phyloP scores from a whole-genome alignment of 768 basidiomycete species.

The Exsudoporus frostii region DNA sequence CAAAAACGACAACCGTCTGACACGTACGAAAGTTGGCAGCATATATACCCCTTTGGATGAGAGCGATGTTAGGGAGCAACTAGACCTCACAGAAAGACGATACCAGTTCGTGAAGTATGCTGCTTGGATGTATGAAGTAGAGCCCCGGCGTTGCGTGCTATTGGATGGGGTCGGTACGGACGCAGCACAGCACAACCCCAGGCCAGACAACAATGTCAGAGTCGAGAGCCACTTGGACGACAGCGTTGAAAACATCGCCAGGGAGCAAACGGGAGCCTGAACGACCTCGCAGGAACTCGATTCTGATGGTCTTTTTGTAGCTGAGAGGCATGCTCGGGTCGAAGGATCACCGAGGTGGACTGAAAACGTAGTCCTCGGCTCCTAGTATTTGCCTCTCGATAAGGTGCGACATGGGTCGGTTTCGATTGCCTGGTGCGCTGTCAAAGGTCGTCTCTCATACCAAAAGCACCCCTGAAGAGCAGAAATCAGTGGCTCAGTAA shows the following conservation, averaged over 20 bases:
- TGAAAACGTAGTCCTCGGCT: constrained; percentile 13
- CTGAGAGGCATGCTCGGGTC: not conserved
- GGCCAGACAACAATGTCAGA: constrained; percentile 7
- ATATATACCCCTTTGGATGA: constrained; percentile 49
- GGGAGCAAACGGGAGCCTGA: not conserved
- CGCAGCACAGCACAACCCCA: constrained; percentile 11
- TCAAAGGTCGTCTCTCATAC: constrained; percentile 1
- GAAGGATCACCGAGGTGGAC: constrained; percentile 6
- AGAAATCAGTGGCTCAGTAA: constrained; percentile 3
- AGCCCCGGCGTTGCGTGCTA: constrained; percentile 8
- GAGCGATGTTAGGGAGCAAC: not conserved
- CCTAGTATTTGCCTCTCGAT: constrained; percentile 8
- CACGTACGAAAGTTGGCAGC: constrained; percentile 58
- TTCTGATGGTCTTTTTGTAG: constrained; percentile 15
- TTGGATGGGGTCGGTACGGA: constrained; percentile 10
- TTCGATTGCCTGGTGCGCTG: constrained; percentile 3
- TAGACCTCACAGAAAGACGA: not conserved
- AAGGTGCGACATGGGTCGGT: constrained; percentile 15
- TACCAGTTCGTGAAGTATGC: constrained; percentile 39
- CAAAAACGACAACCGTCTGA: not conserved
- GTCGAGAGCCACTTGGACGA: not conserved
- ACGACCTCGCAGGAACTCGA: not conserved
- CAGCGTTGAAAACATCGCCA: not conserved
- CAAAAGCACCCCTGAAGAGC: constrained; percentile 5
- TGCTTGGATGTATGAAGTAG: constrained; percentile 29